Conservation (phyloP, 192 early-diverging fungal species). For the Coemansia sp. region DNA sequence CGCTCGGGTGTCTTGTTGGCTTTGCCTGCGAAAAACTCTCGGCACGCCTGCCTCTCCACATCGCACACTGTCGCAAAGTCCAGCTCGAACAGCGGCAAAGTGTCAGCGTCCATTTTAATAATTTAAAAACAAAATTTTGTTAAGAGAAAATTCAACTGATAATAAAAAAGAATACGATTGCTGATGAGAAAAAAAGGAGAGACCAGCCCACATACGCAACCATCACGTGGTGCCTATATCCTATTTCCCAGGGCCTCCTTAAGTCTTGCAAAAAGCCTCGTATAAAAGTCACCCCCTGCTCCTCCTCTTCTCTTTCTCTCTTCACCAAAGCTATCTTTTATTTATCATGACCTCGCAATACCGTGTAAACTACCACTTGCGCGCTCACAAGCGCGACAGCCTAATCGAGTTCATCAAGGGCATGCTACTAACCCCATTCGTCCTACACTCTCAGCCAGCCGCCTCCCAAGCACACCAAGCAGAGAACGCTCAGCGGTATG, state of each 20-base stretch:
- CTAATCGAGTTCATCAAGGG: conserved; percentile 94
- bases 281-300: not conserved
- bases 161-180: not conserved
- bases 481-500: conserved; percentile 70
- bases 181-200: not conserved
- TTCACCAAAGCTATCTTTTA: not conserved
- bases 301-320: not conserved
- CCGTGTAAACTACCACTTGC: conserved; percentile 61
- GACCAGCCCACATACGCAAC: not conserved
- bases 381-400: conserved; percentile 87
- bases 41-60: conserved; percentile 29
- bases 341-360: conserved; percentile 55
- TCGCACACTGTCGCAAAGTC: conserved; percentile 14
- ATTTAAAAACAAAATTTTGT: too few relatives aligned
- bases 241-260: not conserved
- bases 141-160: not conserved
- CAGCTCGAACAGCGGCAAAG: conserved; percentile 1
- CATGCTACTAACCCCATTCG: conserved; percentile 84
- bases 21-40: conserved; percentile 73
- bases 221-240: not conserved
- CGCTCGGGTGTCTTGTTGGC: conserved; percentile 84
- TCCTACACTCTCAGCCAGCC: conserved; percentile 71
- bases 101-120: not conserved
- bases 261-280: not conserved
- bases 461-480: not conserved